Base-by-base conservation (phyloP, 23 red algal genomes). In the Agarophyton chilense region DNA sequence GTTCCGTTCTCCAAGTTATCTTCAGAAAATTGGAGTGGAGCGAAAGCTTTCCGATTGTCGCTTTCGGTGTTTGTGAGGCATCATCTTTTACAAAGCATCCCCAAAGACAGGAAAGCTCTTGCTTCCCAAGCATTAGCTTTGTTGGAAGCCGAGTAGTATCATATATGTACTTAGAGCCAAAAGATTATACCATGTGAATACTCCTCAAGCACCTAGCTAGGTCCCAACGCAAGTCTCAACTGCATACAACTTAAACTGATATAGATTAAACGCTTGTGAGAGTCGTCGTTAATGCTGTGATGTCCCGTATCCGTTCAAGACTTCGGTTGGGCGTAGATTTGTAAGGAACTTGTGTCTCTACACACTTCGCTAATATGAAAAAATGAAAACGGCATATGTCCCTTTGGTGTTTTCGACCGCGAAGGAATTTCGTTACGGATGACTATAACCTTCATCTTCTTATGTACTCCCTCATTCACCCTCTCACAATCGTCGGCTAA, bases 21-120 rank as follows among this genome's bases (percentile, higher is more conserved):
- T 49, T 68, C 80, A 39, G 80, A 84, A 31, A 84, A 22, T 22
- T 84, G 80, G 80, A 84, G 55, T 41, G 80, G 80, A 49, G 80
- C 61, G 50, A 61, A 84, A 43, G 80, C 57, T 25, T 84, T 84
- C 39, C 80, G 80, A 62, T 17, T 84, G 12, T 84, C 80, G 18
- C 55, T 84, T 64, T 57, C 57, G 39, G 43, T 84, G 2, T 84
- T 84, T 24, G 13, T 84, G 28, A 53, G 80, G 35, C 50, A 80
- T 29, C 35, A 80, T 32, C 35, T 80, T 56, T 25, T 80, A 8
- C 35, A 52, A 58, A 55, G 21, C 35, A 25, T 56, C 24, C 10
- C 51, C 35, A 56, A 52, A 58, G 51, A 80, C 34, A 44, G 35
- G 38, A 55, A 80, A 80, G 29, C 1, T 18, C 77, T 80, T 50